Percentiles rank a stretch among this genome's conserved stretches.
These are phyloP conservation scores for Acacia pycnantha DNA, from an alignment of 331 rosid genomes.

Conservation along the genomic window DNA sequence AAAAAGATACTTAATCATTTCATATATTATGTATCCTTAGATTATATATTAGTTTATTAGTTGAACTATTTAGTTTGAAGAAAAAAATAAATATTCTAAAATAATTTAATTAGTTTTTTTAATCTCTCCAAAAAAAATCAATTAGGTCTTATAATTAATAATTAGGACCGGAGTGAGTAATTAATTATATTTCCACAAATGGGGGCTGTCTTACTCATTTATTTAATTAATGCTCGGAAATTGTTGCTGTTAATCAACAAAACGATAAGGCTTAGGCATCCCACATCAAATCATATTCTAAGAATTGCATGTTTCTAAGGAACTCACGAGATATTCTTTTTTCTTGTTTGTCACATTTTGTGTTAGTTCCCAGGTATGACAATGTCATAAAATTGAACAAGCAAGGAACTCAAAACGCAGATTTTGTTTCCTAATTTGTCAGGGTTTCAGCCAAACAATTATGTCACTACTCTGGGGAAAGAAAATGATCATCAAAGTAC, in stretches of 20 bases:
- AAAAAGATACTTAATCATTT: no score
- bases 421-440: conserved; percentile 27
- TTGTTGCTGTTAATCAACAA: conserved; percentile 22
- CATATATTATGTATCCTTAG: no score
- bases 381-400: conserved; percentile 24
- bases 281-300: conserved; percentile 13
- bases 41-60: no score
- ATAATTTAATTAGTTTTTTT: no score
- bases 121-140: no score
- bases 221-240: conserved; percentile 31
- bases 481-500: neutral
- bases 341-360: neutral
- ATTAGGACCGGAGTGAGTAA: neutral
- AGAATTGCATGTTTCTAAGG: conserved; percentile 13
- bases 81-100: no score
- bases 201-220: neutral
- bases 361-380: conserved; percentile 25
- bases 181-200: neutral
- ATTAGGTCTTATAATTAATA: no score
- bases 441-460: conserved; percentile 4
- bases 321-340: conserved; percentile 30
- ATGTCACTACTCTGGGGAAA: neutral
- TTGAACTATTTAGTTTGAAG: no score
- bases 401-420: neutral
- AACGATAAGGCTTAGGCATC: neutral